Evolutionary conservation across 345 rosid species (phyloP).

Genomic region (Limnanthes douglasii): DNA sequence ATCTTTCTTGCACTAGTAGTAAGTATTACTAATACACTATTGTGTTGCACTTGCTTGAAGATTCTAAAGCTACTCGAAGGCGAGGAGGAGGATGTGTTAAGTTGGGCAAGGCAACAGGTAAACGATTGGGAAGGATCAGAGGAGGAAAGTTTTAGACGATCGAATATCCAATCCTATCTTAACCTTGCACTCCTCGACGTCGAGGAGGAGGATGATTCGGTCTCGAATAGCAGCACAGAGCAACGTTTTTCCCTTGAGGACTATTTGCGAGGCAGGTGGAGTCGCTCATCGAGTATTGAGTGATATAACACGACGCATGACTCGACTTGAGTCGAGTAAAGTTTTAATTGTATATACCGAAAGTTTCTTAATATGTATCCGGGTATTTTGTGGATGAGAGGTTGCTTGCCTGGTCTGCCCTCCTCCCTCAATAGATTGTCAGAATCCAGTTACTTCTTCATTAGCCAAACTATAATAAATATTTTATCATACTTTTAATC

Average conservation of each 20-base stretch:
- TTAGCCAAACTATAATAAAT: too few species aligned
- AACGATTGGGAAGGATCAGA: slow-evolving; percentile 28
- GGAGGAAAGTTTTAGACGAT: slow-evolving; percentile 31
- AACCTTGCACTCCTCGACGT: slow-evolving; percentile 63
- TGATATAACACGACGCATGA: too few species aligned
- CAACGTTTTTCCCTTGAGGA: slow-evolving; percentile 63
- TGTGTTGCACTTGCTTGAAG: slow-evolving; percentile 18
- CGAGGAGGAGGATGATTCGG: slow-evolving; percentile 47
- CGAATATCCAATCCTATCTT: slow-evolving; percentile 71
- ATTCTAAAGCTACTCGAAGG: slow-evolving; percentile 72
- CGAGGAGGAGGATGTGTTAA: slow-evolving; percentile 23
- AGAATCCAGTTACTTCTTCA: too few species aligned
- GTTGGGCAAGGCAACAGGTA: slow-evolving; percentile 55
- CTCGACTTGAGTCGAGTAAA: too few species aligned
- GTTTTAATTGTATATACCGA: too few species aligned
- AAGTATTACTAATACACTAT: too few species aligned
- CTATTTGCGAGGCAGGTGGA: slow-evolving; percentile 82
- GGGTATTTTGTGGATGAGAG: slow-evolving; percentile 6
- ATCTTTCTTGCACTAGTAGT: too few species aligned
- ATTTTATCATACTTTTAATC: too few species aligned
- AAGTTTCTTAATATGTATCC: too few species aligned
- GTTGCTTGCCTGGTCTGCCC: too few species aligned
- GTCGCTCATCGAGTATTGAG: slow-evolving; percentile 89
- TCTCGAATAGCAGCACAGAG: slow-evolving; percentile 55
- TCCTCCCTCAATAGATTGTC: too few species aligned